phyloP scores from a whole-genome alignment of 2,329 filamentous ascomycete species.

The Aphanocladium album region DNA sequence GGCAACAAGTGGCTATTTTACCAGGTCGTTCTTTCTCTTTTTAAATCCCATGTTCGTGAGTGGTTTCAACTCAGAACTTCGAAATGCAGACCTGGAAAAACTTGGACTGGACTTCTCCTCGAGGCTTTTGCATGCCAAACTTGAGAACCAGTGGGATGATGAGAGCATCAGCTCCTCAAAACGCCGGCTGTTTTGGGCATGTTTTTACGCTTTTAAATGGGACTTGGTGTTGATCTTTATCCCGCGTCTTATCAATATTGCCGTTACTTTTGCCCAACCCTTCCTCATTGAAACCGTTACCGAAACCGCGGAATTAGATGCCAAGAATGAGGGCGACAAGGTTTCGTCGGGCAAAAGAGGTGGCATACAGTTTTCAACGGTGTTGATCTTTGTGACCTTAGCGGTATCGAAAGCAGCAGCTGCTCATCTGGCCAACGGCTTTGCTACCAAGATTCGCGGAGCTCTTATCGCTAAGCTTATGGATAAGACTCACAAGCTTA shows the following conservation, averaged over 20 bases:
- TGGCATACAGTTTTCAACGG: neutral
- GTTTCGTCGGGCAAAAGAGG: neutral
- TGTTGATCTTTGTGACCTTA: neutral
- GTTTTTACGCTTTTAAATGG: neutral
- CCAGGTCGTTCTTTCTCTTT: neutral
- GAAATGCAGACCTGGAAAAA: neutral
- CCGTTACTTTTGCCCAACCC: neutral
- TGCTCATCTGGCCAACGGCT: neutral
- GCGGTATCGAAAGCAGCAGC: neutral
- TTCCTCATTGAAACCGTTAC: neutral
- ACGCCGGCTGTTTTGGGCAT: neutral
- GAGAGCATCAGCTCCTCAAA: neutral
- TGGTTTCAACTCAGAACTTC: neutral
- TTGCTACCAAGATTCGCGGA: slow-evolving; percentile 27
- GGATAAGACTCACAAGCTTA: slow-evolving; percentile 34
- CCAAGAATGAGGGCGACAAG: neutral
- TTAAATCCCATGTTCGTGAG: neutral
- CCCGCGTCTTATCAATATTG: neutral
- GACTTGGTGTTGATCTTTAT: neutral
- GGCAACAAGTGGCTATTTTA: neutral
- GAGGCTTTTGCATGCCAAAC: neutral
- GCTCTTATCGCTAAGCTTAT: slow-evolving; percentile 41
- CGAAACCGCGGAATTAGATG: neutral
- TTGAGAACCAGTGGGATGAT: neutral
- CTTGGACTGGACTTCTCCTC: neutral